Conservation (phyloP, 225 moss, liverwort and hornwort species). For the Ulota crispa region DNA sequence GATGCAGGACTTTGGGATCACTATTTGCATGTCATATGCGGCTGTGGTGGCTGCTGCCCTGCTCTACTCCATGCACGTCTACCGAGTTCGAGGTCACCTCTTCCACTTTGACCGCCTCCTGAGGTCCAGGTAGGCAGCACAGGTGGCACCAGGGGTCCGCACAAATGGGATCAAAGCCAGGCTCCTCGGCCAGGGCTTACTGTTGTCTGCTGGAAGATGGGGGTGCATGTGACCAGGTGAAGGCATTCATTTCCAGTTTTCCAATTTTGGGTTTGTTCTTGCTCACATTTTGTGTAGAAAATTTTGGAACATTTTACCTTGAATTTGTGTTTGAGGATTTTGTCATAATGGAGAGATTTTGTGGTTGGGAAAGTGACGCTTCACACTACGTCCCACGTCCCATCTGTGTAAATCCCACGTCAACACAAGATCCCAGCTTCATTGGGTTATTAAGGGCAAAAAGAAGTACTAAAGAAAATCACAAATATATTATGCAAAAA, state of each 20-base stretch:
- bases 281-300: background rate
- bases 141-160: background rate
- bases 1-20: constrained; percentile 75
- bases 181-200: no score
- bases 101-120: constrained; percentile 65
- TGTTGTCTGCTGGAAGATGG: background rate
- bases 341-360: background rate
- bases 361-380: no score
- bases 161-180: background rate
- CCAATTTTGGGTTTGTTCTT: background rate
- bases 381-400: no score
- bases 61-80: constrained; percentile 65
- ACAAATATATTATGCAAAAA: no score
- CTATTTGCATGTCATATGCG: constrained; percentile 67
- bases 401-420: no score
- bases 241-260: background rate
- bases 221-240: background rate
- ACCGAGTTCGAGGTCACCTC: constrained; percentile 78
- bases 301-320: background rate
- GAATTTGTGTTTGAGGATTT: background rate
- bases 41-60: constrained; percentile 67
- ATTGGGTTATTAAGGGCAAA: no score
- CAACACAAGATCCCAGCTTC: no score
- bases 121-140: constrained; percentile 25
- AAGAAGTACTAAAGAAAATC: no score